These are phyloP conservation scores for Podaxis sp. DNA, from an alignment of 768 basidiomycete genomes.

Conservation along the genomic window DNA sequence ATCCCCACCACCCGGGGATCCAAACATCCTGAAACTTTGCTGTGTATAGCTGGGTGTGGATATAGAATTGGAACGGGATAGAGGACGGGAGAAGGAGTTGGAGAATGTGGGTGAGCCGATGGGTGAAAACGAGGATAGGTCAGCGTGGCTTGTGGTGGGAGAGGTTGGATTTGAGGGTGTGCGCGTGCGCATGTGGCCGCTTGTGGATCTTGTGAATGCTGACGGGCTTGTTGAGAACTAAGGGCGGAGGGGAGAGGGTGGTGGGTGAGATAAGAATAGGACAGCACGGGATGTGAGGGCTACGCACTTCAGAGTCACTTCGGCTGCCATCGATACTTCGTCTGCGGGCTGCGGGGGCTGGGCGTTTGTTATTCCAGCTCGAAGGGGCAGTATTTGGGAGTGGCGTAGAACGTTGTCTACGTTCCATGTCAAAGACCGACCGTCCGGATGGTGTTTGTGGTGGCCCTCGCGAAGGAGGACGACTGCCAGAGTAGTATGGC, in stretches of 20 bases:
- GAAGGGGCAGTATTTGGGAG: slow-evolving; percentile 58
- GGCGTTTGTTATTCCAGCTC: slow-evolving; percentile 67
- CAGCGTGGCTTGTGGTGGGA: slow-evolving; percentile 33
- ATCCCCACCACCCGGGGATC: slow-evolving; percentile 28
- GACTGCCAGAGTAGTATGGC: slow-evolving; percentile 40
- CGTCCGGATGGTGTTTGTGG: slow-evolving; percentile 52
- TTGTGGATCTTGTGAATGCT: slow-evolving; percentile 42
- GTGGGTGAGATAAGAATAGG: slow-evolving; percentile 2
- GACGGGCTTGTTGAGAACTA: slow-evolving; percentile 4
- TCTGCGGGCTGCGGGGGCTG: slow-evolving; percentile 63
- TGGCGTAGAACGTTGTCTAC: slow-evolving; percentile 71
- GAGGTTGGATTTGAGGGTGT: slow-evolving; percentile 76
- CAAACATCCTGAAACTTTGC: slow-evolving; percentile 21
- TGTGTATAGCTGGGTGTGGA: slow-evolving; percentile 4
- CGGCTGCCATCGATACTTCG: slow-evolving; percentile 74
- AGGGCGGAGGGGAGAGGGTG: slow-evolving; percentile 10
- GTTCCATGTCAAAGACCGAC: slow-evolving; percentile 70
- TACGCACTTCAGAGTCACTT: slow-evolving; percentile 75
- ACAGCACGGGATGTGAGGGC: not conserved
- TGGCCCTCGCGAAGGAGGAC: slow-evolving; percentile 53
- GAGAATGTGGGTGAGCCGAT: slow-evolving; percentile 42
- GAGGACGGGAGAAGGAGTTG: slow-evolving; percentile 52
- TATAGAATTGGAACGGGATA: slow-evolving; percentile 61
- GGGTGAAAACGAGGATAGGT: slow-evolving; percentile 28
- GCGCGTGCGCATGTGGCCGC: slow-evolving; percentile 48